These are phyloP conservation scores for Dothistroma pini DNA, from an alignment of 2,329 filamentous ascomycete genomes.

Conservation along the genomic window DNA sequence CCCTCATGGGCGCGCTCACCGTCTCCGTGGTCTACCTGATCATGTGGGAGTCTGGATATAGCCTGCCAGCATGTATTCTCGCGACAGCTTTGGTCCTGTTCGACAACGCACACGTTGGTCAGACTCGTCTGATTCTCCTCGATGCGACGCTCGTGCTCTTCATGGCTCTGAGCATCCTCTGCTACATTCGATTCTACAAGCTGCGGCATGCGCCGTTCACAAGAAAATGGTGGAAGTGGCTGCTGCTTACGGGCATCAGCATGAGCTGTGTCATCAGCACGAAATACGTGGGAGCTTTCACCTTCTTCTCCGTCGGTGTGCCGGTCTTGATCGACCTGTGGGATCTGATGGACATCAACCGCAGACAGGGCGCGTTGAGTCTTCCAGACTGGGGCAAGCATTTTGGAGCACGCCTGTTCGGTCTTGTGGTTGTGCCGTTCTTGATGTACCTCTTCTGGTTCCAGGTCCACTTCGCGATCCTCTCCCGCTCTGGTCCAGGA, in stretches of 20 bases:
- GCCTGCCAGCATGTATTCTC: constrained; percentile 83
- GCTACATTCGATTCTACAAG: constrained; percentile 98
- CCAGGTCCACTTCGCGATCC: constrained; percentile 94
- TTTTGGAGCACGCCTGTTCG: constrained; percentile 80
- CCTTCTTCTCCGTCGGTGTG: constrained; percentile 93
- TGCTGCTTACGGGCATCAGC: constrained; percentile 88
- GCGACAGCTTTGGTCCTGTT: constrained; percentile 84
- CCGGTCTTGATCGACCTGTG: constrained; percentile 93
- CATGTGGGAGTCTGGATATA: constrained; percentile 99
- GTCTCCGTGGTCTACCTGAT: constrained; percentile 93
- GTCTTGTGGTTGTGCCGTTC: constrained; percentile 86
- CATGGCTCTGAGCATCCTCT: constrained; percentile 91
- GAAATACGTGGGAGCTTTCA: constrained; percentile 96
- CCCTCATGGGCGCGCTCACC: constrained; percentile 84
- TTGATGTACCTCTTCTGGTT: constrained; percentile 99
- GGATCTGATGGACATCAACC: constrained; percentile 87
- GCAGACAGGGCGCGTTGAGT: constrained; percentile 73
- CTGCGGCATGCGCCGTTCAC: constrained; percentile 82
- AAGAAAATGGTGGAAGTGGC: constrained; percentile 99
- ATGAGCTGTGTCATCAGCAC: constrained; percentile 97
- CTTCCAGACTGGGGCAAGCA: constrained; percentile 82
- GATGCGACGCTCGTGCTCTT: constrained; percentile 92
- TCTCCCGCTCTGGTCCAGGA: constrained; percentile 83
- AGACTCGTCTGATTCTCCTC: constrained; percentile 90
- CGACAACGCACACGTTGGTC: constrained; percentile 96